These are phyloP conservation scores for Mycena metata DNA, from an alignment of 768 basidiomycete genomes.

Conservation along the genomic window DNA sequence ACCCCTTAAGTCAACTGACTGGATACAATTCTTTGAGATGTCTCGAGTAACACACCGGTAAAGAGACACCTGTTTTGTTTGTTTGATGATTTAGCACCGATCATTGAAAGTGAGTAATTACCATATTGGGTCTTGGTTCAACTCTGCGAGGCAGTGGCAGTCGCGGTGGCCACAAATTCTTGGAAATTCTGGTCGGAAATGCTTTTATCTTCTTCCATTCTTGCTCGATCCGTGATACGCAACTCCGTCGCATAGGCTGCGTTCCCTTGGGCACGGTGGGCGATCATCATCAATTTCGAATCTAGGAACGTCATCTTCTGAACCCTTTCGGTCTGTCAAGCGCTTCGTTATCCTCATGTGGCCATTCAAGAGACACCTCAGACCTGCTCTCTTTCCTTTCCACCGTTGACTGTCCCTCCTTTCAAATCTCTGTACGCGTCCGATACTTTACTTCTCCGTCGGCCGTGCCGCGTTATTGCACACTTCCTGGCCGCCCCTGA, in stretches of 20 bases:
- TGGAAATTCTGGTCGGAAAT: too few species aligned
- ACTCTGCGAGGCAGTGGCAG: too few species aligned
- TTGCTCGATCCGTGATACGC: neutral
- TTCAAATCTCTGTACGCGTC: constrained; percentile 8
- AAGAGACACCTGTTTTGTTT: too few species aligned
- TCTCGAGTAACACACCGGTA: too few species aligned
- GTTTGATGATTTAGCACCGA: too few species aligned
- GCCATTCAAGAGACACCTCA: constrained; percentile 6
- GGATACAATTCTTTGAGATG: too few species aligned
- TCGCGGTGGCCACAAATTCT: too few species aligned
- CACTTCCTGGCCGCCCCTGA: neutral
- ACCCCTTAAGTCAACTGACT: too few species aligned
- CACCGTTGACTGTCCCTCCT: constrained; percentile 1
- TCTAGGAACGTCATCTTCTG: constrained; percentile 28
- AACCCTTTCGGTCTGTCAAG: constrained; percentile 21
- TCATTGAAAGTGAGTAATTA: too few species aligned
- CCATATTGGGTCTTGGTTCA: too few species aligned
- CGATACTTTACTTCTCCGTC: constrained; percentile 2
- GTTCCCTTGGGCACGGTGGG: constrained; percentile 20
- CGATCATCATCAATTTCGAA: constrained; percentile 37
- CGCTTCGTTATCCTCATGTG: constrained; percentile 34
- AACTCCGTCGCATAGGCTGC: neutral
- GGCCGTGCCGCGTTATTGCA: constrained; percentile 32
- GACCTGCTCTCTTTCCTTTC: constrained; percentile 30
- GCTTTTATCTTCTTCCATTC: neutral